Base-by-base conservation (phyloP, 345 rosid genomes). In the Acer campestre region DNA sequence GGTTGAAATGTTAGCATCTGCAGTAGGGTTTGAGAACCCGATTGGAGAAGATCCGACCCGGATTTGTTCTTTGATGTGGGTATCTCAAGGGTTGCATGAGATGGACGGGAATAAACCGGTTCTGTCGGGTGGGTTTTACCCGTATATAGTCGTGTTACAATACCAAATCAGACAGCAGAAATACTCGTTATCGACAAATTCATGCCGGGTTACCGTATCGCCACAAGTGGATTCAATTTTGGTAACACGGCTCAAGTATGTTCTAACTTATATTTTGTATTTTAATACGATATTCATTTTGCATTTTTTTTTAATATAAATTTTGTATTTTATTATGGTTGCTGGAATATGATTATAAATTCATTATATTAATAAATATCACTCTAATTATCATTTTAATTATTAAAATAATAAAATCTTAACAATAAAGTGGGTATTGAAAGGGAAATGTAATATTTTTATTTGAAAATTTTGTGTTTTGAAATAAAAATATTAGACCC, bases 221-320 rank as follows among this genome's bases (percentile, higher is more conserved):
- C 91, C 97, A 0, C 83, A 85, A 75, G 86, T 85, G 68, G 90
- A 85, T 78, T 91, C 96, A 23, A 73, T 94, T 75, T 80, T 94
- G 79, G 93, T 92, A 31, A 88, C 91, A 2, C 22, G 72, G 90
- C 92, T 78, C 96, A 92, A 81, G 98, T 88, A 61, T 79, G 85
- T 72, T 73, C 44, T 40, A 40, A 40, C 44, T 29, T 29, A 31
- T 31, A 31, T 31, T 31, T 31, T 3, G 3, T 31, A 31, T 31
- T 31, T 0, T 31, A 31, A 31, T 31, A 31, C 4, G 35, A 31
- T 31, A 3, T 2, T 29, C 0, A 31, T 31, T 31, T 31, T 3
- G 35, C 0, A 31, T 31, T 31, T 31, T 3, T 3, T 29, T 31
- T 31, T 29, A 29, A 29, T 31, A 31, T 31, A 31, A 2, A 6